Base-by-base conservation (phyloP, 208 protist genomes). In the Acanthamoeba healyi region DNA sequence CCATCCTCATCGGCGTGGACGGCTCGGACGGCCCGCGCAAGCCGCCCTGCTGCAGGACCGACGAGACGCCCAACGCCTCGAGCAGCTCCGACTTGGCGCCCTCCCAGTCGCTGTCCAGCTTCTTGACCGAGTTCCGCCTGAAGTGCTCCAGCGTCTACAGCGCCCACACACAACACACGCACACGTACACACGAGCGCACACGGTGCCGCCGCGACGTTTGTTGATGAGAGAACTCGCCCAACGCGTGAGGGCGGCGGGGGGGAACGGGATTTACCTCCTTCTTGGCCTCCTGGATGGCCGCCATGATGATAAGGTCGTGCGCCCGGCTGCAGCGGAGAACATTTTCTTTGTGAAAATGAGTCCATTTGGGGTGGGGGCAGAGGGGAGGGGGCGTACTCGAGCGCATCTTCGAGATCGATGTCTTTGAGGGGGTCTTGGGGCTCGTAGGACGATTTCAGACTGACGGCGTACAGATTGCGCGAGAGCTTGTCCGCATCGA, bases 271-370 rank as follows among this genome's bases (percentile, higher is more conserved):
- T 34, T 51, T 63, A 87, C 79, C 42, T 87, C 79, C 15, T 87
- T 87, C 79, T 87, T 87, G 7, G 79, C 79, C 34, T 87, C 79
- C n/a, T 87, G 79, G 38, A 87, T 87, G 44, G 79, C 79, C 36
- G 79, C 14, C 79, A 87, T 54, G 24, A 87, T 87, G 29, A 87
- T 87, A 3, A 38, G 40, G 29, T 87, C 49, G 26, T 87, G 79
- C 46, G 51, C 79, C 70, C 38, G 24, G 24, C 70, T 79, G 70
- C 70, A 42, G 36, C 70, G 17, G 12, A 44, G 7, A 10, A 44
- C 6, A 5, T 70, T 29, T 70, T 26, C n/a, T n/a, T n/a, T n/a
- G n/a, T n/a, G n/a, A 34, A 38, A 22, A 12, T 7, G 29, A 79
- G 10, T 79, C 17, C 38, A 32, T 5, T 3, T 42, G 70, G 7